Evolutionary conservation across 352 stramenopile genomes (phyloP).

Genomic region (Phytophthora pluvialis): DNA sequence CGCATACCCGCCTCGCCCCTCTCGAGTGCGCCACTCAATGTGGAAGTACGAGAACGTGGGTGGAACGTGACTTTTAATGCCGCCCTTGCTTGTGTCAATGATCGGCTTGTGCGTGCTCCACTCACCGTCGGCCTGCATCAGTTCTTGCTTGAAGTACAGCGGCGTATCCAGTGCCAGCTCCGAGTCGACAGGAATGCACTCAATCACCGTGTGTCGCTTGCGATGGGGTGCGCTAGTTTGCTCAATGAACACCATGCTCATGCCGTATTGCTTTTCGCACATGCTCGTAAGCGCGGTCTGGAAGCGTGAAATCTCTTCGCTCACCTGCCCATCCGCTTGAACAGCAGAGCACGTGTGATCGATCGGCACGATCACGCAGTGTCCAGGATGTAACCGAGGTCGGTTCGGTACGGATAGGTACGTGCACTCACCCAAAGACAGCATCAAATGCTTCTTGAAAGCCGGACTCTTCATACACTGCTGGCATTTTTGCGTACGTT

Average conservation of each 20-base stretch:
- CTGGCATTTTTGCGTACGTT: constrained; percentile 67
- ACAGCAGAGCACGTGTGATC: constrained; percentile 70
- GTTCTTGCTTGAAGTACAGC: constrained; percentile 87
- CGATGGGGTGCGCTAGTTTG: constrained; percentile 68
- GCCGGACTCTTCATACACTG: constrained; percentile 69
- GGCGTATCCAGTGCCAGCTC: constrained; percentile 68
- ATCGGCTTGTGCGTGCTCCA: constrained; percentile 87
- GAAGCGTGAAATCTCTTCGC: constrained; percentile 71
- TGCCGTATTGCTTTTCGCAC: constrained; percentile 59
- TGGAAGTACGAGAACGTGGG: constrained; percentile 88
- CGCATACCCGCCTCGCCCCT: constrained; percentile 59
- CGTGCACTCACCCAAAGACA: constrained; percentile 78
- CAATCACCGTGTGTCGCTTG: constrained; percentile 75
- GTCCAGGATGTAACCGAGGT: constrained; percentile 57
- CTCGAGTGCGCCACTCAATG: constrained; percentile 70
- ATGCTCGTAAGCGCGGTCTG: constrained; percentile 63
- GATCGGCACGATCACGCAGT: constrained; percentile 81
- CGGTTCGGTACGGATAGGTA: constrained; percentile 74
- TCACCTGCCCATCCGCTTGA: constrained; percentile 68
- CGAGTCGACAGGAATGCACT: constrained; percentile 79
- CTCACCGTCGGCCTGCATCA: constrained; percentile 77
- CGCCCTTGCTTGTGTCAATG: constrained; percentile 71
- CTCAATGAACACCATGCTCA: constrained; percentile 81
- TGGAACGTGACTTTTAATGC: constrained; percentile 68
- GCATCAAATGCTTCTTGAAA: constrained; percentile 86